These are phyloP conservation scores for Colletotrichum cordylinicola DNA, from an alignment of 2,329 filamentous ascomycete species.

Conservation along the genomic window DNA sequence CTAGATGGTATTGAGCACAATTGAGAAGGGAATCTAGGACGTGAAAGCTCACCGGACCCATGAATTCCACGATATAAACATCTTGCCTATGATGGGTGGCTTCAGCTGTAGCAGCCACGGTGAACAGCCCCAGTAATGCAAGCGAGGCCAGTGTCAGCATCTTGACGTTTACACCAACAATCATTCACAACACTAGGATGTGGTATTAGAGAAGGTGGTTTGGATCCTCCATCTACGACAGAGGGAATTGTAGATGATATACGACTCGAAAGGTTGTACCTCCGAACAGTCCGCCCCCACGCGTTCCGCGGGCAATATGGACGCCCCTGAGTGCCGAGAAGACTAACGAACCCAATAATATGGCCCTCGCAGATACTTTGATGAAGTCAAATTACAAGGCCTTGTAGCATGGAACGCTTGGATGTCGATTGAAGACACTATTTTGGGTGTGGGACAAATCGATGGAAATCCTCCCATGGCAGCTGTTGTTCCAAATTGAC, in stretches of 20 bases:
- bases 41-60: neutral
- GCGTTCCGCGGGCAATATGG: neutral
- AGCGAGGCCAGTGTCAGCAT: neutral
- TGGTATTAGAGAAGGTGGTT: too few relatives aligned
- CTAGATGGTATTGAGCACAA: neutral
- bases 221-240: neutral
- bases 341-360: neutral
- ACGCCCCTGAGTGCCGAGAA: neutral
- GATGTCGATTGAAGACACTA: rapidly evolving
- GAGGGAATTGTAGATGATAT: neutral
- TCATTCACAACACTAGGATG: too few relatives aligned
- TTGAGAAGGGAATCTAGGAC: neutral
- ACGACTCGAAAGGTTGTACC: neutral
- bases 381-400: neutral
- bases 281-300: neutral
- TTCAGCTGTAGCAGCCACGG: neutral
- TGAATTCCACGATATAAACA: neutral
- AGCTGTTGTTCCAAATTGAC: neutral
- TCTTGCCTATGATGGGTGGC: neutral
- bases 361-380: neutral
- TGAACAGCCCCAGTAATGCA: neutral
- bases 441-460: neutral
- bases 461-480: neutral
- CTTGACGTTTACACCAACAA: neutral
- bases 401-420: rapidly evolving